Percentiles rank a stretch among this genome's conserved stretches.
phyloP scores from a whole-genome alignment of 345 rosid genomes.

The Eucalyptus albens region DNA sequence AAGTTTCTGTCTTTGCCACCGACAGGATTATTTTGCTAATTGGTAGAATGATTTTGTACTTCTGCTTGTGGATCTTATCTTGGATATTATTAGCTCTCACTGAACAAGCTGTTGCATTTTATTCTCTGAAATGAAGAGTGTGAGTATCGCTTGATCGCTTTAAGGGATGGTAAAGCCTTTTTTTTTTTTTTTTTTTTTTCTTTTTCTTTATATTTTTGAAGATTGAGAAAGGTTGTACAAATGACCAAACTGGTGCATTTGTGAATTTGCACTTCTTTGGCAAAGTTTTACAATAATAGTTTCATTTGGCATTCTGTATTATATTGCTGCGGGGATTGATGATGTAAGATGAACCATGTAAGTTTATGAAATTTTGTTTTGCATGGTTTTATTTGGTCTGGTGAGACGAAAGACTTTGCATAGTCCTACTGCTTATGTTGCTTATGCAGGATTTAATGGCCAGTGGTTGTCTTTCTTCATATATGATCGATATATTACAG shows the following conservation, averaged over 20 bases:
- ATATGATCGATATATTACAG: background rate
- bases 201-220: background rate
- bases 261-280: background rate
- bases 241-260: background rate
- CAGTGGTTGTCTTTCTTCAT: background rate
- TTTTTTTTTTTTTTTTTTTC: background rate
- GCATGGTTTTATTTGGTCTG: background rate
- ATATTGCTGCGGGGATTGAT: background rate
- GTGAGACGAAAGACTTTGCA: background rate
- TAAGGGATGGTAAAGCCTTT: background rate
- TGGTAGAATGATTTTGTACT: background rate
- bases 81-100: background rate
- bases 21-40: background rate
- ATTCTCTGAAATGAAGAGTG: background rate
- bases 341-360: background rate
- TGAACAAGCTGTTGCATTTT: background rate
- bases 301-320: background rate
- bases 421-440: background rate
- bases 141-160: background rate
- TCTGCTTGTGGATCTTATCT: background rate
- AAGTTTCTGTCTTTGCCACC: slow-evolving; percentile 1
- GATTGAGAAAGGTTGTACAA: background rate
- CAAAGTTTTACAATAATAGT: background rate
- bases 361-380: background rate
- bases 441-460: background rate